A percentile compares a stretch with the other conserved stretches of the same genome.
phyloP scores from a whole-genome alignment of 2,329 filamentous ascomycete species.

The Aspergillus ochraceoroseus region DNA sequence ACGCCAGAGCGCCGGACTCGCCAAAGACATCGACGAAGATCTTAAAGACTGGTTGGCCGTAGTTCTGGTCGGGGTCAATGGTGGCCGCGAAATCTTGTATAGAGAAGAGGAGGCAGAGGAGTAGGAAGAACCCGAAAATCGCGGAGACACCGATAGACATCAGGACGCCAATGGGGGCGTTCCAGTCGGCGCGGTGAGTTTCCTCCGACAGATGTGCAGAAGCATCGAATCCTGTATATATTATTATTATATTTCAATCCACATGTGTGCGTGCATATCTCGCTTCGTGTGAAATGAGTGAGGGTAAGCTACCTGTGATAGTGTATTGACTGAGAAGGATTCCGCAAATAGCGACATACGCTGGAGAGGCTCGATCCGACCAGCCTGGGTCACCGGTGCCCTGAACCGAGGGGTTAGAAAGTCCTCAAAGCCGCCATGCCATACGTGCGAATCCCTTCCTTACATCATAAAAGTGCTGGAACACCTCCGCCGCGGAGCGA shows the following conservation, averaged over 20 bases:
- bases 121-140: constrained; percentile 1
- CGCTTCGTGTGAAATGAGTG: no score
- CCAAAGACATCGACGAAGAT: constrained; percentile 4
- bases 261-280: no score
- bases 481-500: constrained; percentile 1
- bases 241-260: no score
- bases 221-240: not conserved
- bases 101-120: constrained; percentile 3
- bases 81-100: constrained; percentile 2
- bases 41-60: constrained; percentile 2
- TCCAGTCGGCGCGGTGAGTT: constrained; percentile 3
- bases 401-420: not conserved
- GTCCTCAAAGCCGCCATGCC: not conserved
- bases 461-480: constrained; percentile 3
- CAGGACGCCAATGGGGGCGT: constrained; percentile 1
- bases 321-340: constrained; percentile 5
- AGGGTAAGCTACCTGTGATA: not conserved
- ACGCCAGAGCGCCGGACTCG: not conserved
- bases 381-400: constrained; percentile 2
- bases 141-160: constrained; percentile 4
- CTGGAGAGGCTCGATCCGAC: not conserved
- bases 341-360: constrained; percentile 1
- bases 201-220: constrained; percentile 3
- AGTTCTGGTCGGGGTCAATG: constrained; percentile 3
- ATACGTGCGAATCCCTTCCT: no score